phyloP scores from a whole-genome alignment of 2,329 filamentous ascomycete species.

The Gremmenia infestans region DNA sequence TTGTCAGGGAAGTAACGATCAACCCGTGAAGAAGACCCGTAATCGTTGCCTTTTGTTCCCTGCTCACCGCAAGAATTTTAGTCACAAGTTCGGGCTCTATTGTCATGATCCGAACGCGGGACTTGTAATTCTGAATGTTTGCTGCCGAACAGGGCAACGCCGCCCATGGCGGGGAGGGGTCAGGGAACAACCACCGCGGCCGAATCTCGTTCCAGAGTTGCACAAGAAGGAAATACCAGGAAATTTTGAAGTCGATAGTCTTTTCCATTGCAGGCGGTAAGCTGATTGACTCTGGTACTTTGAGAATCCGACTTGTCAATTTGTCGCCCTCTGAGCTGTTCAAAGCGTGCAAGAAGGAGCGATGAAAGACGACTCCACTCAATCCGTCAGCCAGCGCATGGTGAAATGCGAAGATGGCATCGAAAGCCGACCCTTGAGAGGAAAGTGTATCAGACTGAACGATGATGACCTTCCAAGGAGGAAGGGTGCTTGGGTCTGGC shows the following conservation, averaged over 20 bases:
- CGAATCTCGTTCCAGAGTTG: slow-evolving; percentile 38
- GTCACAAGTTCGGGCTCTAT: slow-evolving; percentile 4
- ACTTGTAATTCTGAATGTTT: slow-evolving; percentile 16
- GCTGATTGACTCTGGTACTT: slow-evolving; percentile 26
- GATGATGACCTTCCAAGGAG: slow-evolving; percentile 46
- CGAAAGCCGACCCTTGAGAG: slow-evolving; percentile 9
- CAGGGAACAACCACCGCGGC: slow-evolving; percentile 35
- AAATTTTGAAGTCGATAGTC: slow-evolving; percentile 30
- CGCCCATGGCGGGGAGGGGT: slow-evolving; percentile 34
- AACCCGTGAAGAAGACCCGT: slow-evolving; percentile 47
- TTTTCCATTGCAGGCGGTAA: slow-evolving; percentile 18
- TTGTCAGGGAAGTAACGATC: slow-evolving; percentile 37
- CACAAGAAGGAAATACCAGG: slow-evolving; percentile 37
- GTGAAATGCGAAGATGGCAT: slow-evolving; percentile 45
- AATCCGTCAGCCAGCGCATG: slow-evolving; percentile 50
- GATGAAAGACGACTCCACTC: slow-evolving; percentile 45
- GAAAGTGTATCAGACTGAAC: slow-evolving; percentile 23
- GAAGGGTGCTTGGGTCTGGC: slow-evolving; percentile 35
- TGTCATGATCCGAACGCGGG: slow-evolving; percentile 6
- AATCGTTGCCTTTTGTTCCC: slow-evolving; percentile 38
- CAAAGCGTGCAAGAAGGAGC: slow-evolving; percentile 40
- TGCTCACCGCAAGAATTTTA: slow-evolving; percentile 7
- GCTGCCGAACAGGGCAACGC: slow-evolving; percentile 35
- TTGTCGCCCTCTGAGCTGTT: slow-evolving; percentile 20
- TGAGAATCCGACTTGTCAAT: slow-evolving; percentile 26